phyloP scores from a whole-genome alignment of 2,329 filamentous ascomycete genomes.

The Rhexocercosporidium sp. region DNA sequence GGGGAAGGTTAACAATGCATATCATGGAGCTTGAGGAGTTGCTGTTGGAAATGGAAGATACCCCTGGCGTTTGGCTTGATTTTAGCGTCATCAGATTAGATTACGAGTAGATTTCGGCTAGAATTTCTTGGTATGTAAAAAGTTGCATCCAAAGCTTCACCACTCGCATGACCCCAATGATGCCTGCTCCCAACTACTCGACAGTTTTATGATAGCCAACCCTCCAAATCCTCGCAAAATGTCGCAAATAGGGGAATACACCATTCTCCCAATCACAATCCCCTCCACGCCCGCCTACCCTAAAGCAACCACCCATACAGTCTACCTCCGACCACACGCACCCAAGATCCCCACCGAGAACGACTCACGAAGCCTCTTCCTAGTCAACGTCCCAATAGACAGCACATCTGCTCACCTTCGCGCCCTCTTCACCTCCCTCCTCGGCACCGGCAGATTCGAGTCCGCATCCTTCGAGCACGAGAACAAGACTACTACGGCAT shows the following conservation, averaged over 20 bases:
- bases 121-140: slow-evolving; percentile 31
- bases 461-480: slow-evolving; percentile 75
- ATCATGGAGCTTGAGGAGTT: slow-evolving; percentile 25
- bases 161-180: not conserved
- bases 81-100: slow-evolving; percentile 37
- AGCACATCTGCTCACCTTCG: slow-evolving; percentile 79
- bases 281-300: slow-evolving; percentile 62
- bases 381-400: slow-evolving; percentile 89
- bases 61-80: slow-evolving; percentile 10
- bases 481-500: slow-evolving; percentile 44
- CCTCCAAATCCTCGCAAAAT: slow-evolving; percentile 18
- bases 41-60: slow-evolving; percentile 30
- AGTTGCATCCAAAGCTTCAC: slow-evolving; percentile 25
- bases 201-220: not conserved
- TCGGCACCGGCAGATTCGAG: slow-evolving; percentile 81
- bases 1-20: slow-evolving; percentile 11
- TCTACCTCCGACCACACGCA: slow-evolving; percentile 84
- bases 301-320: slow-evolving; percentile 71
- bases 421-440: slow-evolving; percentile 72
- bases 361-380: slow-evolving; percentile 81
- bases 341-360: slow-evolving; percentile 77
- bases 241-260: slow-evolving; percentile 39
- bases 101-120: slow-evolving; percentile 34
- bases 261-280: slow-evolving; percentile 40
- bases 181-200: not conserved